Conservation (phyloP, 2,329 filamentous ascomycete species). For the Alternaria atra region DNA sequence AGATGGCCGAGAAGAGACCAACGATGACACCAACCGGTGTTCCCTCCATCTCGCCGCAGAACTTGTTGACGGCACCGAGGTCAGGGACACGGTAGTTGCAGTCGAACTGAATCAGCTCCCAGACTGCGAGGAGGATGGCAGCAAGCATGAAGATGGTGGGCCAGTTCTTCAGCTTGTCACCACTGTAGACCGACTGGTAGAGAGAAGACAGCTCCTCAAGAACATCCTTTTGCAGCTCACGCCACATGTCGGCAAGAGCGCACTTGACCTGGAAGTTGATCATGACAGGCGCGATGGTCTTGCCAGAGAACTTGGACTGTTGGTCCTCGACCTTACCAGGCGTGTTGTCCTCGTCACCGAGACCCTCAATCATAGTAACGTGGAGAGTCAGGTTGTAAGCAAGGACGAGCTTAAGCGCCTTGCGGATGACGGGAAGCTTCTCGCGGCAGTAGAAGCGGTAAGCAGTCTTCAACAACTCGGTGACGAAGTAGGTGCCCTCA, state of each 20-base stretch:
- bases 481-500: conserved; percentile 92
- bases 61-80: conserved; percentile 84
- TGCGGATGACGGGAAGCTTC: conserved; percentile 87
- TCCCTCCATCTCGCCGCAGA: conserved; percentile 96
- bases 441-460: conserved; percentile 93
- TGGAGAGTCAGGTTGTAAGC: conserved; percentile 96
- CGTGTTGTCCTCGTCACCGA: conserved; percentile 80
- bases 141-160: conserved; percentile 98
- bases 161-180: conserved; percentile 98
- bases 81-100: conserved; percentile 95
- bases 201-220: conserved; percentile 90
- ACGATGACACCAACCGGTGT: conserved; percentile 96
- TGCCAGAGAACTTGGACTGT: conserved; percentile 86
- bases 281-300: conserved; percentile 94
- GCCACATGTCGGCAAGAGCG: conserved; percentile 97
- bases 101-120: conserved; percentile 99
- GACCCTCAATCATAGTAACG: conserved; percentile 91
- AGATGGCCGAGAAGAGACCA: conserved; percentile 96
- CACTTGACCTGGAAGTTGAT: conserved; percentile 99
- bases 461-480: conserved; percentile 94
- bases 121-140: conserved; percentile 89
- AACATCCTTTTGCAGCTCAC: conserved; percentile 94
- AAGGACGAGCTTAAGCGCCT: conserved; percentile 91
- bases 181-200: conserved; percentile 98
- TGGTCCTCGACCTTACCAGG: conserved; percentile 87